phyloP scores from a whole-genome alignment of 2,329 filamentous ascomycete genomes.

The Beauveria pseudobassiana region DNA sequence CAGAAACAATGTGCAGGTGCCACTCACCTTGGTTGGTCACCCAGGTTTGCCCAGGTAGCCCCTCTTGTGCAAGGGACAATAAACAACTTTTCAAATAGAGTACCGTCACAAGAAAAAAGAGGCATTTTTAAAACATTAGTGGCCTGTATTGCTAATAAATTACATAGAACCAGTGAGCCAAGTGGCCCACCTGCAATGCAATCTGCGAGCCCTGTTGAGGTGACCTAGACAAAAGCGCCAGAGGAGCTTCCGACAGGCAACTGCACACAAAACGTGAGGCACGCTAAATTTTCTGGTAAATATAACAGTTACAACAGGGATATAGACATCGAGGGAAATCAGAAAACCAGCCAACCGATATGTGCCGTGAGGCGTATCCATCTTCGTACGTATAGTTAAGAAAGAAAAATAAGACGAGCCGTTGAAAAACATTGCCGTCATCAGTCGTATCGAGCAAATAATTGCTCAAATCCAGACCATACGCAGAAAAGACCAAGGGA shows the following conservation, averaged over 20 bases:
- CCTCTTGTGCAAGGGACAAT: neutral
- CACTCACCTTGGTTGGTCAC: neutral
- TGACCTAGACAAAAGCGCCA: neutral
- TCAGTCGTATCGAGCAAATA: neutral
- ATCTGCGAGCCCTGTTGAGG: neutral
- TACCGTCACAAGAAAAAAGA: neutral
- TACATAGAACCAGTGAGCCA: neutral
- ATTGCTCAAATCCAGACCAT: neutral
- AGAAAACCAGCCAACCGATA: constrained; percentile 10
- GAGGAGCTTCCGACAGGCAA: neutral
- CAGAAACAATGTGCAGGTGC: neutral
- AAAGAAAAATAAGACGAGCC: neutral
- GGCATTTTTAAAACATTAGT: neutral
- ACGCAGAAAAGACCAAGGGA: constrained; percentile 13
- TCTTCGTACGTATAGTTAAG: constrained; percentile 25
- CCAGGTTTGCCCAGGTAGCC: neutral
- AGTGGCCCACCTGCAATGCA: neutral
- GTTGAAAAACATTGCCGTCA: neutral
- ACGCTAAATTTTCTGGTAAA: neutral
- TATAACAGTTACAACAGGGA: constrained; percentile 1
- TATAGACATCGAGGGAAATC: constrained; percentile 2
- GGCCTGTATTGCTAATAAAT: constrained; percentile 8
- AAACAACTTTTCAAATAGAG: neutral
- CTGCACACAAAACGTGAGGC: neutral
- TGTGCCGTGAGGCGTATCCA: constrained; percentile 32